A percentile compares a stretch with the other conserved stretches of the same genome.
phyloP scores from a whole-genome alignment of 1,139 yeast species.

The Wickerhamomyces sp. region DNA sequence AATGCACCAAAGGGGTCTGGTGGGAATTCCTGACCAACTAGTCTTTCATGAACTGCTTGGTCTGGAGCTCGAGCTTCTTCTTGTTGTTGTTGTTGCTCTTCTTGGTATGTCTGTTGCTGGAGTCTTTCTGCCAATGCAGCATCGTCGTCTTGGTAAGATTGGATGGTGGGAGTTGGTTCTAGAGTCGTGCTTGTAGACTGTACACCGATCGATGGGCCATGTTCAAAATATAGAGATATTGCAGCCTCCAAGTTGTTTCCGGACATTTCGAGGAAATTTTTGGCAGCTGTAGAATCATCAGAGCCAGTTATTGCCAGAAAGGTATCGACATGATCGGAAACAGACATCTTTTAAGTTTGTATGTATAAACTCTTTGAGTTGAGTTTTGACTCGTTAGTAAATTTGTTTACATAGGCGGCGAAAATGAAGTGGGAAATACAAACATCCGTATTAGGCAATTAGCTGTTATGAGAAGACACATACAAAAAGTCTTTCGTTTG shows the following conservation, averaged over 20 bases:
- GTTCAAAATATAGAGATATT: constrained; percentile 77
- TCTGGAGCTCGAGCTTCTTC: constrained; percentile 74
- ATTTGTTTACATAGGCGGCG: no score
- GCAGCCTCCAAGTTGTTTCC: constrained; percentile 82
- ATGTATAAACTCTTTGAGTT: no score
- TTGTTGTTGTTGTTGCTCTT: constrained; percentile 28
- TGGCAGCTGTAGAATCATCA: constrained; percentile 64
- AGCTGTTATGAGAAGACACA: no score
- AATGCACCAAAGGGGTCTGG: constrained; percentile 26
- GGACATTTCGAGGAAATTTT: constrained; percentile 73
- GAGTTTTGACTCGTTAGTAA: no score
- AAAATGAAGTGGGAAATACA: no score
- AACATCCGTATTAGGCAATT: no score
- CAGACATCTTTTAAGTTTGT: constrained; percentile 32
- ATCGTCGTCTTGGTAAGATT: constrained; percentile 36
- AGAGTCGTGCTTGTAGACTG: not conserved
- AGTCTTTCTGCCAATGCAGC: constrained; percentile 58
- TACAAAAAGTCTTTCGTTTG: no score
- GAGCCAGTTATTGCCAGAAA: constrained; percentile 84
- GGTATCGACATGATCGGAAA: constrained; percentile 45
- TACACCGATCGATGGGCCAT: constrained; percentile 36
- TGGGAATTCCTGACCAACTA: constrained; percentile 46
- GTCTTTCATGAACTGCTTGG: constrained; percentile 74
- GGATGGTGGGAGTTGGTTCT: constrained; percentile 20
- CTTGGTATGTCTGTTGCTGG: constrained; percentile 59